Conservation (phyloP, 2,329 filamentous ascomycete genomes). For the Xylariaceae sp. region DNA sequence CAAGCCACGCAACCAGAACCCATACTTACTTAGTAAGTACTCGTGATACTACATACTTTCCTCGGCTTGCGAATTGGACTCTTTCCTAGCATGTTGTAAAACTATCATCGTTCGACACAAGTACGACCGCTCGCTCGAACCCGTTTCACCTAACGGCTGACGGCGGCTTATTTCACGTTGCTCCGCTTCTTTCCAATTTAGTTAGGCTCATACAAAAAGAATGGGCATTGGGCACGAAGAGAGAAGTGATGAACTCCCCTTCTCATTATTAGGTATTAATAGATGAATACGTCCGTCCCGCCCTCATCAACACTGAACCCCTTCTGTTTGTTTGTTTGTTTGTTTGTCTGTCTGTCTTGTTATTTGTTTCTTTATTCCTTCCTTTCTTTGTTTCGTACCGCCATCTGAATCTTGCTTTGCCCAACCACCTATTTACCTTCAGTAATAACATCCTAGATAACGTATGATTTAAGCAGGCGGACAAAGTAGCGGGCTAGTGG, state of each 20-base stretch:
- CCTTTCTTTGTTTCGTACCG: neutral
- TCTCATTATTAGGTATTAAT: neutral
- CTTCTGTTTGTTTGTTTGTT: too few relatives aligned
- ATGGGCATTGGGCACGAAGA: constrained; percentile 30
- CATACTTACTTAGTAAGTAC: too few relatives aligned
- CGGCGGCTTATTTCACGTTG: constrained; percentile 13
- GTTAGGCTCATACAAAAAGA: constrained; percentile 23
- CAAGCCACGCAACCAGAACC: constrained; percentile 10
- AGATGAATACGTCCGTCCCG: neutral
- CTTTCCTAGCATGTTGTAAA: too few relatives aligned
- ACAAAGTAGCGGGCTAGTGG: neutral
- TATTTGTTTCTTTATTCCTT: neutral
- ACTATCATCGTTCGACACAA: neutral
- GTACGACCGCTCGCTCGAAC: too few relatives aligned
- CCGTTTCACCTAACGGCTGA: constrained; percentile 5
- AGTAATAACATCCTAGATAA: too few relatives aligned
- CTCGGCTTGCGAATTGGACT: constrained; percentile 1
- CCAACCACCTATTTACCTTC: neutral
- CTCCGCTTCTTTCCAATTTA: constrained; percentile 21
- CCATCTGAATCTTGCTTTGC: neutral
- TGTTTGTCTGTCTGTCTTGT: neutral
- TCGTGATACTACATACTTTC: too few relatives aligned
- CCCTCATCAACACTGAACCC: neutral
- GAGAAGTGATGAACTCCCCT: neutral
- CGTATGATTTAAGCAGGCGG: too few relatives aligned